These are phyloP conservation scores for Kwoniella mangroviensis DNA, from an alignment of 768 basidiomycete species.

Conservation along the genomic window DNA sequence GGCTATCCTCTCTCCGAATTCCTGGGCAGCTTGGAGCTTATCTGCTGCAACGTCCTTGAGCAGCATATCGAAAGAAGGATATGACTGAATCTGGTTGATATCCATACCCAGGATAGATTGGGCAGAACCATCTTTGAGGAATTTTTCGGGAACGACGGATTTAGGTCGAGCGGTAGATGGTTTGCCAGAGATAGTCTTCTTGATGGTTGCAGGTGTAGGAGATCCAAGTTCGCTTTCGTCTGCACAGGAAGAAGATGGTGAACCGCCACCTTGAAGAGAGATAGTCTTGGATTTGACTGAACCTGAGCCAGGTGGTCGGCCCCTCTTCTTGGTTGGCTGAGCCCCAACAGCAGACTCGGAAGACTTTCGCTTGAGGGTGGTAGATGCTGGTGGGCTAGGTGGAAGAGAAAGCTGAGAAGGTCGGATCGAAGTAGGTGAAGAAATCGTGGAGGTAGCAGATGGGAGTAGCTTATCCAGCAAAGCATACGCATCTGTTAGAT, in stretches of 20 bases:
- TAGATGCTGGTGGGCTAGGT: slow-evolving; percentile 16
- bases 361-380: slow-evolving; percentile 38
- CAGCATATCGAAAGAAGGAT: slow-evolving; percentile 43
- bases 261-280: slow-evolving; percentile 11
- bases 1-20: slow-evolving; percentile 40
- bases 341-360: slow-evolving; percentile 25
- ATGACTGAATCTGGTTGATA: slow-evolving; percentile 35
- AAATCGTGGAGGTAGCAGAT: slow-evolving; percentile 1
- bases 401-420: slow-evolving; percentile 18
- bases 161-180: slow-evolving; percentile 43
- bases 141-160: slow-evolving; percentile 48
- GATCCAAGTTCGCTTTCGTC: slow-evolving; percentile 16
- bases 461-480: slow-evolving; percentile 25
- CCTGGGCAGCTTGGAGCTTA: slow-evolving; percentile 21
- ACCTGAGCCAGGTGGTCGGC: slow-evolving; percentile 29
- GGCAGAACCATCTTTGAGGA: slow-evolving; percentile 43
- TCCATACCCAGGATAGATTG: slow-evolving; percentile 37
- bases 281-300: slow-evolving; percentile 29
- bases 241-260: slow-evolving; percentile 14
- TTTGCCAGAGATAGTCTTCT: slow-evolving; percentile 42
- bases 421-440: slow-evolving; percentile 22
- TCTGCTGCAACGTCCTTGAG: slow-evolving; percentile 33
- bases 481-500: slow-evolving; percentile 25
- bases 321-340: slow-evolving; percentile 27
- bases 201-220: slow-evolving; percentile 17